A percentile compares a stretch with the other conserved stretches of the same genome.
Conservation (phyloP, 768 basidiomycete species). For the Lentinus brumalis region DNA sequence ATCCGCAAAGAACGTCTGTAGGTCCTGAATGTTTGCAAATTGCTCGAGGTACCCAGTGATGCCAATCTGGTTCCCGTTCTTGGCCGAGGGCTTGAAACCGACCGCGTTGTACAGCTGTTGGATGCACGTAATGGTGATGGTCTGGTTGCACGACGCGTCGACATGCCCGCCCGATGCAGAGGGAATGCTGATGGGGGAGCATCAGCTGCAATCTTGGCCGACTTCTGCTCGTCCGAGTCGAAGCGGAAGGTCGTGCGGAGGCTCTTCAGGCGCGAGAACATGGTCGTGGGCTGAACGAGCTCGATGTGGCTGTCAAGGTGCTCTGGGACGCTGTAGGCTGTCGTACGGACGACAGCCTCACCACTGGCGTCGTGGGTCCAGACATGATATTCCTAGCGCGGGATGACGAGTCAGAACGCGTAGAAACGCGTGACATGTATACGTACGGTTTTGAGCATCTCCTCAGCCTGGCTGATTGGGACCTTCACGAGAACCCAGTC, state of each 20-base stretch:
- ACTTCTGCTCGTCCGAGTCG: slow-evolving; percentile 10
- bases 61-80: slow-evolving; percentile 34
- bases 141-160: slow-evolving; percentile 34
- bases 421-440: not conserved
- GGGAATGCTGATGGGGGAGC: slow-evolving; percentile 33
- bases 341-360: slow-evolving; percentile 63
- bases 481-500: slow-evolving; percentile 70
- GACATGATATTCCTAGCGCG: slow-evolving; percentile 56
- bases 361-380: slow-evolving; percentile 59
- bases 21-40: slow-evolving; percentile 34
- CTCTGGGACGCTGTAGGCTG: slow-evolving; percentile 65
- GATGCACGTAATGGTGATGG: slow-evolving; percentile 37
- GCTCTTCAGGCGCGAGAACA: slow-evolving; percentile 53
- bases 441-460: slow-evolving; percentile 70
- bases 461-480: slow-evolving; percentile 60
- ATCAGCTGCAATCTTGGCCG: not conserved
- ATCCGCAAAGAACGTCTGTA: slow-evolving; percentile 34
- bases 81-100: slow-evolving; percentile 27
- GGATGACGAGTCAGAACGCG: not conserved
- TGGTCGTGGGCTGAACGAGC: slow-evolving; percentile 71
- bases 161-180: slow-evolving; percentile 30
- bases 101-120: slow-evolving; percentile 36
- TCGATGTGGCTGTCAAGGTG: slow-evolving; percentile 62
- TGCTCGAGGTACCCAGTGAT: slow-evolving; percentile 40
- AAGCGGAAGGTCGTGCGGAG: slow-evolving; percentile 42